Evolutionary conservation across 2,329 filamentous ascomycete genomes (phyloP), one percentile per base, ranked within the genome.

Genomic region (Eurotiales sp.): DNA sequence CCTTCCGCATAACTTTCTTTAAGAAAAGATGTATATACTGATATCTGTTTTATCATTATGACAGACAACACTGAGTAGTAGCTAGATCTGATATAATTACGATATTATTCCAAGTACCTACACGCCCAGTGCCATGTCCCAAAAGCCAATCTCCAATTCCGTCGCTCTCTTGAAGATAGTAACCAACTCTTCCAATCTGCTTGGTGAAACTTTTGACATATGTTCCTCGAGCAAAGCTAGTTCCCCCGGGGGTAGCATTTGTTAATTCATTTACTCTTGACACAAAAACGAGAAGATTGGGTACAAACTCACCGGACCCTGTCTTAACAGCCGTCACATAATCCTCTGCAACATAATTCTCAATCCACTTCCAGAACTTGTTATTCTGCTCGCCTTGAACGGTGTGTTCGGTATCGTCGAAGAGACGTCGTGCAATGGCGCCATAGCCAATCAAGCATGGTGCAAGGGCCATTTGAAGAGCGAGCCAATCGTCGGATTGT

Each of bases 391-490:
- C 45, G 76, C 34, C 77, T 77, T 44, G 73, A 61, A 30, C 83
- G 86, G n/a, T 73, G 75, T 44, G 78, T 4, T 30, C 37, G 2
- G 29, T 72, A 55, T 87, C 84, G 12, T 75, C 75, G 59, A 84
- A 77, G 3, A 96, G 76, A 61, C 88, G 80, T 61, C 79, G 78
- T 5, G 88, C 92, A 54, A 95, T 88, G 51, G 82, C 82, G 8
- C 86, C 86, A 66, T 97, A 96, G 37, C 92, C 92, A n/a, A 96
- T 79, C 27, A 96, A 76, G 65, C 92, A 96, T 0, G 92, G 90
- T 12, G 91, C 84, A 49, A 96, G 77, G 4, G 89, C 85, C 55
- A 96, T 76, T 63, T 96, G 90, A 8, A 97, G 79, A 3, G 85
- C 90, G 40, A 96, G 77, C 84, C 86, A 95, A 72, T 96, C 90